A percentile compares a stretch with the other conserved stretches of the same genome.
These are phyloP conservation scores for Darksidea phi DNA, from an alignment of 495 filamentous ascomycete species.

Conservation along the genomic window DNA sequence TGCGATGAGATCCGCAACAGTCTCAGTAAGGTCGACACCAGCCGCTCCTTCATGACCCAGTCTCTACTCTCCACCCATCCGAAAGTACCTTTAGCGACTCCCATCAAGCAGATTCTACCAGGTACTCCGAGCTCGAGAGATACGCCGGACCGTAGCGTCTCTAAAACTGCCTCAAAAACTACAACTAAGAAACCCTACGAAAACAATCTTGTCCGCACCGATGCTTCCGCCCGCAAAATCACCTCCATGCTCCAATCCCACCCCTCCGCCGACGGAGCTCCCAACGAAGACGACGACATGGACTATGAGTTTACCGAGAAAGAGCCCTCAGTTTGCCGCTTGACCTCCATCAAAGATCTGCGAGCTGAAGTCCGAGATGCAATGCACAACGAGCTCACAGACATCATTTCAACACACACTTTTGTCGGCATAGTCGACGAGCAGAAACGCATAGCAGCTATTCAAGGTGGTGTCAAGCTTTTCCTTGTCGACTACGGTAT, in stretches of 20 bases:
- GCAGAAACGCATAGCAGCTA: conserved; percentile 78
- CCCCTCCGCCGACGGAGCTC: conserved; percentile 28
- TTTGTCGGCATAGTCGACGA: conserved; percentile 95
- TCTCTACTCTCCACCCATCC: conserved; percentile 71
- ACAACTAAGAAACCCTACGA: conserved; percentile 67
- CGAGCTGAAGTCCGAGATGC: conserved; percentile 75
- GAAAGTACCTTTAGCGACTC: conserved; percentile 45
- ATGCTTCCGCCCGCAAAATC: conserved; percentile 88
- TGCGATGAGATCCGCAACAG: conserved; percentile 77
- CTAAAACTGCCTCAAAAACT: conserved; percentile 44
- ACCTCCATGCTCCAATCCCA: conserved; percentile 80
- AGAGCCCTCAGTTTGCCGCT: conserved; percentile 63
- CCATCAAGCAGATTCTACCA: conserved; percentile 35
- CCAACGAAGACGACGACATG: conserved; percentile 46
- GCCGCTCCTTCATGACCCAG: conserved; percentile 91
- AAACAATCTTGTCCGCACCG: conserved; percentile 86
- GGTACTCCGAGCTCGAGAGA: conserved; percentile 42
- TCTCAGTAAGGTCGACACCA: conserved; percentile 86
- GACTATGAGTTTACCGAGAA: conserved; percentile 72
- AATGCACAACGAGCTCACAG: conserved; percentile 88
- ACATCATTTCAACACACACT: conserved; percentile 83
- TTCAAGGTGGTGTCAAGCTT: conserved; percentile 90
- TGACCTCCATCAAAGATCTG: conserved; percentile 79
- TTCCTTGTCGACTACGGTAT: conserved; percentile 94
- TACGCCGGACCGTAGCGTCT: conserved; percentile 4